Conservation (phyloP, 257 asterid species). For the Scutellaria galericulata region DNA sequence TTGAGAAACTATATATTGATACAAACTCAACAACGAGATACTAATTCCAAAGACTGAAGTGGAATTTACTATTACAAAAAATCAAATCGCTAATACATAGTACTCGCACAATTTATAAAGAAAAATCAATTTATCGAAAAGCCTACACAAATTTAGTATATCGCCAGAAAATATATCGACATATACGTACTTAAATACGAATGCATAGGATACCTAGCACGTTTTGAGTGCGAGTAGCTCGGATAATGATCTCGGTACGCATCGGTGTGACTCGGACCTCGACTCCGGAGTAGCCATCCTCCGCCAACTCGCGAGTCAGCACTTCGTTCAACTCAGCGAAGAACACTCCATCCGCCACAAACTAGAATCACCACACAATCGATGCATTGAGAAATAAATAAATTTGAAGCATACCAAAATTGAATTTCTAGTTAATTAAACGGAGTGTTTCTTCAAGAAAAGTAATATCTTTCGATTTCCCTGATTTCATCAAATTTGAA, state of each 20-base stretch:
- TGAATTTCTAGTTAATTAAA: not conserved
- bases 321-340: constrained; percentile 64
- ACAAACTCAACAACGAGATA: not conserved
- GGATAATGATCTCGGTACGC: constrained; percentile 67
- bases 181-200: not conserved
- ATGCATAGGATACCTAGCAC: constrained; percentile 48
- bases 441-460: not conserved
- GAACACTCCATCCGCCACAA: constrained; percentile 64
- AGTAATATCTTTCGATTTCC: no score
- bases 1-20: not conserved
- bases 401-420: not conserved
- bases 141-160: not conserved
- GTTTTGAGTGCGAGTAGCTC: constrained; percentile 70
- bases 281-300: constrained; percentile 70
- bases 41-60: constrained; percentile 5
- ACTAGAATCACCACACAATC: constrained; percentile 33
- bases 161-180: not conserved
- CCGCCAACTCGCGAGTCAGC: constrained; percentile 63
- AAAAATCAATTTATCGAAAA: not conserved
- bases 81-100: not conserved
- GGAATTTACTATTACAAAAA: not conserved
- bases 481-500: not conserved
- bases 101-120: not conserved
- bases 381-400: not conserved
- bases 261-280: constrained; percentile 70